Evolutionary conservation across 345 rosid genomes (phyloP), one percentile per base, ranked within the genome.

Genomic region (Linum tenue): DNA sequence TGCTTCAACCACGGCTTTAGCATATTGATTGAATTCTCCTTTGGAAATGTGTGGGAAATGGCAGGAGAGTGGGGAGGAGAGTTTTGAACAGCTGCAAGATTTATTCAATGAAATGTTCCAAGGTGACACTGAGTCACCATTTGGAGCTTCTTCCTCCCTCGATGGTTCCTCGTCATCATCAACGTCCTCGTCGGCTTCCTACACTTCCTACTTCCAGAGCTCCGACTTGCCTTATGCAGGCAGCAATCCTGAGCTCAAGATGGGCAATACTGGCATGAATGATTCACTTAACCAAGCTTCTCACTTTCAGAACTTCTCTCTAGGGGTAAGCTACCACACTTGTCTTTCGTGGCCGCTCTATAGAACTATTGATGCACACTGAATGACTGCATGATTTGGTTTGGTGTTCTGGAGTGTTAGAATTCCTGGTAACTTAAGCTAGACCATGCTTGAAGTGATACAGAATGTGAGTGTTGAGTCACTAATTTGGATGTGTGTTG

Each of bases 81-180:
- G 81, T 64, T 81, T 89, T 16, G 95, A 86, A 70, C 81, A 87
- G 37, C 67, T 92, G 39, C 98, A 86, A 68, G 87, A 80, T 40
- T 68, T 92, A 62, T 92, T 92, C 67, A 76, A 83, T 36, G 94
- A 92, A 42, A 86, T 92, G 91, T 87, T 92, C 69, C 86, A 78
- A 66, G 86, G 51, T 37, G 92, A 86, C 67, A 60, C 67, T 5
- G 75, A 60, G 0, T 71, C 85, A n/a, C 31, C 31, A 22, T 79
- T 79, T 58, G 64, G 76, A 15, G 64, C 81, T 14, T 43, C 59
- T 22, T 22, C 31, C 64, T 63, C 57, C 65, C 74, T 56, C 50
- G 40, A 55, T 16, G 6, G 70, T 48, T 51, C 75, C 7, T 53
- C 79, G 5, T 67, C 64, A 60, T 74, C 85, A 31, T 5, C 73